Percentiles rank a stretch among this genome's conserved stretches.
Evolutionary conservation across 1,139 yeast species (phyloP).

Genomic region (Lodderomyces pseudojiufengensis): DNA sequence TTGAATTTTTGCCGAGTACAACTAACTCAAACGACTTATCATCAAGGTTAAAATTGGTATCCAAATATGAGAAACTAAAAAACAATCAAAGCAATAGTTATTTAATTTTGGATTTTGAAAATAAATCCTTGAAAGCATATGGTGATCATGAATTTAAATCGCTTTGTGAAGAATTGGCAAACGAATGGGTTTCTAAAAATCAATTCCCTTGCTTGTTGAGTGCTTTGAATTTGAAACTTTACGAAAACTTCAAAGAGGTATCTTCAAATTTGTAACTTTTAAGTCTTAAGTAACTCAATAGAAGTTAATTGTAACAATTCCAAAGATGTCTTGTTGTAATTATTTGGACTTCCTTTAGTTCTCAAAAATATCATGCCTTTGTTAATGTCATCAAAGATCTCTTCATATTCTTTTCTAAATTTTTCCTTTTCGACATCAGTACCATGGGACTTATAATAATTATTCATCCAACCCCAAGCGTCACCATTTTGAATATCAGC

Average conservation of each 20-base stretch:
- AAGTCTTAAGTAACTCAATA: slow-evolving; percentile 1
- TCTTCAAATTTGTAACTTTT: neutral
- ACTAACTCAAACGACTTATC: slow-evolving; percentile 49
- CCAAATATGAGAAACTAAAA: slow-evolving; percentile 41
- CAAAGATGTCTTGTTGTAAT: slow-evolving; percentile 31
- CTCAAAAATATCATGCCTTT: slow-evolving; percentile 59
- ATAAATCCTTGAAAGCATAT: slow-evolving; percentile 37
- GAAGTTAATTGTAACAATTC: slow-evolving; percentile 35
- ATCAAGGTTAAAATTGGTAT: slow-evolving; percentile 57
- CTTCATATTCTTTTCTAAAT: slow-evolving; percentile 24
- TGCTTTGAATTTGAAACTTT: slow-evolving; percentile 66
- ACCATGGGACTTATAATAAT: slow-evolving; percentile 29
- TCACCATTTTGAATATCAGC: slow-evolving; percentile 67
- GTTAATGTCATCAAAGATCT: slow-evolving; percentile 44
- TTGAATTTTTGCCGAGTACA: slow-evolving; percentile 65
- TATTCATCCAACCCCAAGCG: slow-evolving; percentile 67
- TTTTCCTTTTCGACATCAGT: slow-evolving; percentile 16
- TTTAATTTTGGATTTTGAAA: slow-evolving; percentile 35
- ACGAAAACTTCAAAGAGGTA: slow-evolving; percentile 32
- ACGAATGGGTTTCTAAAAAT: slow-evolving; percentile 64
- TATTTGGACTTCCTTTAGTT: slow-evolving; percentile 40
- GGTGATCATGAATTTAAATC: slow-evolving; percentile 44
- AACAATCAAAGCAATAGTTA: slow-evolving; percentile 20
- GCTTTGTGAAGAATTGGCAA: slow-evolving; percentile 55
- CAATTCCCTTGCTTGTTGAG: slow-evolving; percentile 81